A percentile compares a stretch with the other conserved stretches of the same genome.
These are phyloP conservation scores for Diaporthe batatas DNA, from an alignment of 2,329 filamentous ascomycete genomes.

Conservation along the genomic window DNA sequence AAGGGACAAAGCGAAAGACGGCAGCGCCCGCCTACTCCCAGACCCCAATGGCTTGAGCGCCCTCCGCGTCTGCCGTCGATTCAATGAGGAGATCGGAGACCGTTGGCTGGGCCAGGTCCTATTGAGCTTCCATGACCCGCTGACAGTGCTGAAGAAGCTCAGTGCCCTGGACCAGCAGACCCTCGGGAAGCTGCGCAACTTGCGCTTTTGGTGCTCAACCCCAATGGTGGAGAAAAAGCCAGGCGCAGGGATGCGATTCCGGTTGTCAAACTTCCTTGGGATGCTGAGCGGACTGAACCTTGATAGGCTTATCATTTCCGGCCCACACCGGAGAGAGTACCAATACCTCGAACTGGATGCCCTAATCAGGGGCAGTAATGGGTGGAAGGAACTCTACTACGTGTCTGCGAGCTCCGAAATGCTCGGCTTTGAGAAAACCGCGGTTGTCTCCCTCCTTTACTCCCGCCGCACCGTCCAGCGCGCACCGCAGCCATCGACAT, in stretches of 20 bases:
- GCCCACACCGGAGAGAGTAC: neutral
- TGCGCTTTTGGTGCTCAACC: neutral
- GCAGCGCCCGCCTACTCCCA: neutral
- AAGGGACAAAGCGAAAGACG: no score
- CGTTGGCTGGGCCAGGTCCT: constrained; percentile 6
- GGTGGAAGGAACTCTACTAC: neutral
- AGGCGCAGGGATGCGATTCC: no score
- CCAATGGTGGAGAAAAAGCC: neutral
- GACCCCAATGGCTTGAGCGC: neutral
- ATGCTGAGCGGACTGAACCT: neutral
- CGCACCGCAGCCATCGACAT: neutral
- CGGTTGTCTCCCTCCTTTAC: no score
- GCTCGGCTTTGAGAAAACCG: neutral
- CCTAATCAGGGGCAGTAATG: neutral
- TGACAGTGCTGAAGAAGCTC: constrained; percentile 2
- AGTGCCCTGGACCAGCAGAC: neutral
- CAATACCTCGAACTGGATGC: neutral
- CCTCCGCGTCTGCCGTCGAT: constrained; percentile 3
- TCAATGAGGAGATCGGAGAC: constrained; percentile 4
- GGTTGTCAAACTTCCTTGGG: neutral
- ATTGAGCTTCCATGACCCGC: neutral
- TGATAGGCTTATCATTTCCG: neutral
- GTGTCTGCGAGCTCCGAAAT: neutral
- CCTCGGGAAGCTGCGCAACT: neutral
- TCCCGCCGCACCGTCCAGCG: neutral